Conservation (phyloP, 495 filamentous ascomycete species). For the Penicillium fimorum region DNA sequence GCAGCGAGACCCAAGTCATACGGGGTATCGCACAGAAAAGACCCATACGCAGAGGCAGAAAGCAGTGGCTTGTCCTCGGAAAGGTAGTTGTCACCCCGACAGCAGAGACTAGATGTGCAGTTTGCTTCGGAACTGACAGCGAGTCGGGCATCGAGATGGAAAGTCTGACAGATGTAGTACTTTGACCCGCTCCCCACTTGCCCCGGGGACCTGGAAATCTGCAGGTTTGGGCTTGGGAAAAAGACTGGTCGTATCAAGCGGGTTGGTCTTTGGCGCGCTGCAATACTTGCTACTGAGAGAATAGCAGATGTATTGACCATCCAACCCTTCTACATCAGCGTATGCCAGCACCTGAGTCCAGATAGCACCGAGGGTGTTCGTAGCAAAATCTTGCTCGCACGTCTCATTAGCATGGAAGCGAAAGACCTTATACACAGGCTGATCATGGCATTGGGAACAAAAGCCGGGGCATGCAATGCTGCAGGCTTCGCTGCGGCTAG, state of each 20-base stretch:
- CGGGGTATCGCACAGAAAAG: conserved; percentile 57
- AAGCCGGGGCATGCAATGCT: conserved; percentile 46
- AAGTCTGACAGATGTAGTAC: conserved; percentile 61
- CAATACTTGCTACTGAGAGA: conserved; percentile 49
- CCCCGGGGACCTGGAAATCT: conserved; percentile 37
- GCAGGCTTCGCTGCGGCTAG: conserved; percentile 50
- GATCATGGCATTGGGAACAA: conserved; percentile 51
- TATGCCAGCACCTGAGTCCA: conserved; percentile 58
- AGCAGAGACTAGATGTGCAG: conserved; percentile 54
- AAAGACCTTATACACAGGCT: conserved; percentile 47
- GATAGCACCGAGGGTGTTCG: conserved; percentile 49
- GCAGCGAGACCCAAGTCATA: conserved; percentile 58
- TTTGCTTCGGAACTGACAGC: conserved; percentile 55
- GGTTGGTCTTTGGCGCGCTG: conserved; percentile 39
- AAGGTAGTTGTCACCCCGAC: conserved; percentile 42
- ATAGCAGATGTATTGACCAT: conserved; percentile 60
- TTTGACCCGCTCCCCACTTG: conserved; percentile 55
- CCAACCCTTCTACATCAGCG: conserved; percentile 53
- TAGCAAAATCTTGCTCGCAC: conserved; percentile 47
- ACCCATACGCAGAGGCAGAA: conserved; percentile 54
- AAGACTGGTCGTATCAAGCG: conserved; percentile 40
- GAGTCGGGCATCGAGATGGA: conserved; percentile 60
- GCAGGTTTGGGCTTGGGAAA: conserved; percentile 59
- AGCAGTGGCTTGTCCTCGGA: conserved; percentile 32
- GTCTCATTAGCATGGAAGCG: conserved; percentile 40